phyloP scores from a whole-genome alignment of 805 yeast species.

The Saccharomycopsis malanga region DNA sequence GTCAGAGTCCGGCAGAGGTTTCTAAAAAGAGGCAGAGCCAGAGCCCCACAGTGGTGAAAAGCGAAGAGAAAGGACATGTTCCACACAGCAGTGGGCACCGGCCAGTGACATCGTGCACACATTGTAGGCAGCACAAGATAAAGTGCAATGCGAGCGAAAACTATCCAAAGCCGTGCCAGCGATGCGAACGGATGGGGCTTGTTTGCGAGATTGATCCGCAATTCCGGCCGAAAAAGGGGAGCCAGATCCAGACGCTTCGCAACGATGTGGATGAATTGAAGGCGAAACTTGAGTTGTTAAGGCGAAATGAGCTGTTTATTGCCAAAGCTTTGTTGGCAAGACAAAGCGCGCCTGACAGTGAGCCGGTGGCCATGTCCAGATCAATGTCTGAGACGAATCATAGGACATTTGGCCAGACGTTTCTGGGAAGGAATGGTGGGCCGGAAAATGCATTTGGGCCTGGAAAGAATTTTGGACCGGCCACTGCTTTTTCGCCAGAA shows the following conservation, averaged over 20 bases:
- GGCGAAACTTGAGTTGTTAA: constrained; percentile 59
- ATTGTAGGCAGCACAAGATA: constrained; percentile 91
- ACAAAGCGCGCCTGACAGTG: neutral
- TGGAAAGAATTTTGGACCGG: neutral
- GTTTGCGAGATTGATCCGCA: constrained; percentile 87
- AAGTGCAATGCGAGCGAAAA: constrained; percentile 85
- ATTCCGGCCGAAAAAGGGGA: constrained; percentile 86
- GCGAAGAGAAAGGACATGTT: constrained; percentile 5
- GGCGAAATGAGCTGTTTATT: constrained; percentile 59
- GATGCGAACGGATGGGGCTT: constrained; percentile 75
- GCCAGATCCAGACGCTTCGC: constrained; percentile 75
- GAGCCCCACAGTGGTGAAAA: constrained; percentile 3
- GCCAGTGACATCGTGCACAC: constrained; percentile 90
- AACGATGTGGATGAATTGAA: constrained; percentile 80
- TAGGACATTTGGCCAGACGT: neutral
- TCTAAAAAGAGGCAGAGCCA: neutral
- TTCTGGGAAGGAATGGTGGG: too few species aligned
- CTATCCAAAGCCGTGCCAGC: constrained; percentile 72
- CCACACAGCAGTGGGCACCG: constrained; percentile 51
- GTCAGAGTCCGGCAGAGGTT: neutral
- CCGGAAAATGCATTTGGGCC: neutral
- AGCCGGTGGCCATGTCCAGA: neutral
- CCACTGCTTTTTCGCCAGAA: constrained; percentile 7
- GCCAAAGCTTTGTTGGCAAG: constrained; percentile 48
- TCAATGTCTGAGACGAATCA: too few species aligned